Percentiles rank a stretch among this genome's conserved stretches.
Conservation (phyloP, 2,329 filamentous ascomycete species). For the Arthroderma sp. region DNA sequence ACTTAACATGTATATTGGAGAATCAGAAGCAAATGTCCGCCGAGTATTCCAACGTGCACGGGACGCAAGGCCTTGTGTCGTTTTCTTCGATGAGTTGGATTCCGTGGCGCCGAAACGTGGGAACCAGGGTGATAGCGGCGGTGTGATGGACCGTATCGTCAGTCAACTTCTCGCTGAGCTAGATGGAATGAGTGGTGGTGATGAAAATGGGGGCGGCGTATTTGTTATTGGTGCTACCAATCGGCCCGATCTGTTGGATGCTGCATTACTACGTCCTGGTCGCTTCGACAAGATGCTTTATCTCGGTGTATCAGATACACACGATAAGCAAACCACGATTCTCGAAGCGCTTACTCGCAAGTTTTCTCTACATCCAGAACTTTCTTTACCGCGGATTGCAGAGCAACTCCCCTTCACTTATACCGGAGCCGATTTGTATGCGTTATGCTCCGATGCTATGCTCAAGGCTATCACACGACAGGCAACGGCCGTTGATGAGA, state of each 20-base stretch:
- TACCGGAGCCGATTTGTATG: slow-evolving; percentile 94
- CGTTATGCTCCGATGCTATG: slow-evolving; percentile 95
- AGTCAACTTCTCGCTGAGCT: slow-evolving; percentile 97
- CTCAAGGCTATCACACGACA: slow-evolving; percentile 93
- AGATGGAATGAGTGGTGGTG: slow-evolving; percentile 92
- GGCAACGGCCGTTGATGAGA: slow-evolving; percentile 68
- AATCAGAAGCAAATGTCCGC: slow-evolving; percentile 98
- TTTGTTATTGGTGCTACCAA: slow-evolving; percentile 99
- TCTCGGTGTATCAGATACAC: slow-evolving; percentile 87
- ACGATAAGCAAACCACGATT: slow-evolving; percentile 91
- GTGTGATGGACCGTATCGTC: slow-evolving; percentile 97
- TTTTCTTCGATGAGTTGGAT: slow-evolving; percentile 97
- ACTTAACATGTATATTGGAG: slow-evolving; percentile 99
- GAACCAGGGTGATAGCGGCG: slow-evolving; percentile 87
- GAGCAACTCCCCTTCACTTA: slow-evolving; percentile 81
- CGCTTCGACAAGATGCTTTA: slow-evolving; percentile 98
- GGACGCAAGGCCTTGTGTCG: slow-evolving; percentile 91
- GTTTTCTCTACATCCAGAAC: slow-evolving; percentile 68
- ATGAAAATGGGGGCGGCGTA: slow-evolving; percentile 96
- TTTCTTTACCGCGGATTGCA: slow-evolving; percentile 64
- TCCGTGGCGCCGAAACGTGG: slow-evolving; percentile 99
- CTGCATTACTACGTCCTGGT: slow-evolving; percentile 91
- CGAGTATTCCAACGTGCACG: slow-evolving; percentile 99
- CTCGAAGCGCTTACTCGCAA: slow-evolving; percentile 89
- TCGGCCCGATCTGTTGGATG: slow-evolving; percentile 95